Base-by-base conservation (phyloP, 176 grass and related monocot species). In the Oryza brachyantha region DNA sequence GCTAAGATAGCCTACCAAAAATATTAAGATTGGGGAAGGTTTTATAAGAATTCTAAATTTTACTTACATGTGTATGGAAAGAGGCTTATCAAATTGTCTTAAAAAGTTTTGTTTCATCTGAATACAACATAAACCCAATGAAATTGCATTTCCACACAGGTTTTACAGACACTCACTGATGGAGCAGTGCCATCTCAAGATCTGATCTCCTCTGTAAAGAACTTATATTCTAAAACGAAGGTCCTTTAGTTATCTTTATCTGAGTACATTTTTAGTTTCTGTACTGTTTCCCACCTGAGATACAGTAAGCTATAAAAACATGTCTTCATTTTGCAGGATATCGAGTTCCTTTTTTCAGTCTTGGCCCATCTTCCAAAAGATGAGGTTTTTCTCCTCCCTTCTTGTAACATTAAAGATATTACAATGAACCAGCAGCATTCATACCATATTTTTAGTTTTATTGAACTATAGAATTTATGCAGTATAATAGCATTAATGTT, bases 161-260 rank as follows among this genome's bases (percentile, higher is more conserved):
- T 94, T 87, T 81, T 97, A 81, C 88, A 97, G 61, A 86, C 87
- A 31, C 83, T 97, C 61, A 94, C 94, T 73, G 87, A 92, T 84
- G 91, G 77, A 61, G 64, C 57, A 36, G 57, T 79, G 70, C 94
- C 94, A 77, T 97, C 89, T 60, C 87, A 86, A 77, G 94, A 97
- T 82, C 42, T 97, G 69, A 92, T 92, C 68, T 88, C 84, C 52
- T 89, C 94, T 16, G 81, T 97, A 22, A 92, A 90, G 80, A 97
- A 92, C 25, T 88, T 97, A 27, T 88, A 92, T 81, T 91, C 91
- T 2, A 97, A 90, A 88, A 82, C 82, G 29, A 94, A 97, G 94
- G 94, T 97, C 54, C 13, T 59, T 12, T 61, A 84, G 19, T 73
- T 79, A 16, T 70, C 26, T 81, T 29, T 39, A 60, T 12, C 45